Base-by-base conservation (phyloP, 805 yeast species). In the Teunomyces funiuensis region DNA sequence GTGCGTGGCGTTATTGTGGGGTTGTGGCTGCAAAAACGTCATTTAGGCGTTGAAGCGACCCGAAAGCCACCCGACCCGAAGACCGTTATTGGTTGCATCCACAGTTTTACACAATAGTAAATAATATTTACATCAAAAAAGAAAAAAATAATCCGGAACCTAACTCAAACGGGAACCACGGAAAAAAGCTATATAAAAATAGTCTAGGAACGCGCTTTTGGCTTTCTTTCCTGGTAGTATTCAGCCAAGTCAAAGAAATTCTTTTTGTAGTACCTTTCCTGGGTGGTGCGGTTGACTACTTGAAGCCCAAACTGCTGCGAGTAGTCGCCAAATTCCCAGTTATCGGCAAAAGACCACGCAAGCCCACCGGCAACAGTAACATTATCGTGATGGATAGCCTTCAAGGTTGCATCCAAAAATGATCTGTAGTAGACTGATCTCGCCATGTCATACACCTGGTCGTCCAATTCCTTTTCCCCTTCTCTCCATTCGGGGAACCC, bases 401-500 rank as follows among this genome's bases (percentile, higher is more conserved):
- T 51, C 22, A 65, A 45, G 17, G 57, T 49, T 16, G 56, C 53
- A 23, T 58, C 50, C 43, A 63, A 37, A 44, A 55, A 65, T 3
- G 55, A 51, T 39, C 58, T 47, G 42, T 50, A 61, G 49, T 63
- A 65, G 17, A 51, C 45, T 6, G 65, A 60, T 39, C 70, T 49
- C 18, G 44, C 44, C 23, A 54, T 45, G 45, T 65, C 70, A 38
- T 42, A 52, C 6, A 58, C 39, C 25, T 61, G 65, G 29, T 60
- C 61, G 18, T 40, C 49, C 10, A 51, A 42, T 23, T 40, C 46
- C 49, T 55, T 53, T 25, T 57, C 54, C 13, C 43, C 44, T 49
- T 65, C 70, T 34, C 55, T 44, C 57, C 57, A 58, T 37, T 53
- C 61, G 17, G 66, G 59, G 49, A 60, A 60, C 3, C 70, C 69